Evolutionary conservation across 2,329 filamentous ascomycete genomes (phyloP).

Genomic region (Aspergillus thermomutatus): DNA sequence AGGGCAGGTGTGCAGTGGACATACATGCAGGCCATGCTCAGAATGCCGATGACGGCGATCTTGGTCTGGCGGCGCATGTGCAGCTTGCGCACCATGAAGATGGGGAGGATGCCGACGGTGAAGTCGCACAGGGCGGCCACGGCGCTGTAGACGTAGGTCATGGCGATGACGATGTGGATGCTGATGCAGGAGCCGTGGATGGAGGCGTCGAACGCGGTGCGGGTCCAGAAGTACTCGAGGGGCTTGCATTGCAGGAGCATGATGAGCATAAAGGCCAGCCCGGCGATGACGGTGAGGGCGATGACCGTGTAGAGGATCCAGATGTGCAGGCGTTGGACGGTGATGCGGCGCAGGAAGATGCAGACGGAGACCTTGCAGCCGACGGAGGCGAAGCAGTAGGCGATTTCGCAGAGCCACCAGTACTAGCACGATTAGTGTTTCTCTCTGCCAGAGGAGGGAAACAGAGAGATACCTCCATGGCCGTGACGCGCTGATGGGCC

Average conservation of each 20-base stretch:
- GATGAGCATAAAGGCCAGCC: conserved; percentile 50
- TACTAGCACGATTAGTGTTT: too few relatives aligned
- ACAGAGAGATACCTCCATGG: conserved; percentile 23
- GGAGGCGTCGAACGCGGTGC: conserved; percentile 18
- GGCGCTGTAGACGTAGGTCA: conserved; percentile 34
- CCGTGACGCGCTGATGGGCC: conserved; percentile 16
- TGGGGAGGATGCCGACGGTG: conserved; percentile 51
- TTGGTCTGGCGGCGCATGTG: conserved; percentile 55
- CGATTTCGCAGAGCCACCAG: conserved; percentile 53
- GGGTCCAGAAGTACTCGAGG: conserved; percentile 50
- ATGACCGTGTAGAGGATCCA: conserved; percentile 48
- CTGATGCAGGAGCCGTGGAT: conserved; percentile 43
- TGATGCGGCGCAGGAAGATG: conserved; percentile 52
- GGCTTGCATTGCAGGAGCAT: conserved; percentile 54
- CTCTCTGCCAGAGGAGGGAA: too few relatives aligned
- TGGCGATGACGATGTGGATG: conserved; percentile 30
- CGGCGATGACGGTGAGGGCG: conserved; percentile 42
- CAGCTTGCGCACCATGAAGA: conserved; percentile 54
- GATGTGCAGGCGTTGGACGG: conserved; percentile 44
- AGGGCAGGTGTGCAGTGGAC: conserved; percentile 20
- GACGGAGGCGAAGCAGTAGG: conserved; percentile 48
- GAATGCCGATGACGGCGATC: conserved; percentile 49
- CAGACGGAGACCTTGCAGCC: conserved; percentile 51
- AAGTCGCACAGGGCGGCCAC: conserved; percentile 46
- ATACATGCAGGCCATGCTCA: conserved; percentile 55